Conservation (phyloP, 306 rosid genomes). For the Vigna hirtella region DNA sequence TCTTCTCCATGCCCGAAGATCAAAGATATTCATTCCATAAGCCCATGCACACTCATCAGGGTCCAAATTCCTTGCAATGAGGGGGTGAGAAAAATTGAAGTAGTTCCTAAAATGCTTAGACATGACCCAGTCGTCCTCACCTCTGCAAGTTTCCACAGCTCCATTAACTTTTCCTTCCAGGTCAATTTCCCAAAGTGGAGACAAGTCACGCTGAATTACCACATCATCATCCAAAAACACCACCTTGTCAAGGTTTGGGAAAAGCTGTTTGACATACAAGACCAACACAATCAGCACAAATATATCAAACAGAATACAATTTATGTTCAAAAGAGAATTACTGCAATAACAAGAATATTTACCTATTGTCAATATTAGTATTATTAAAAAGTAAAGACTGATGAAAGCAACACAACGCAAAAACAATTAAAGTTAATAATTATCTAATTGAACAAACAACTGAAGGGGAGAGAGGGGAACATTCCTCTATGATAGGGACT, state of each 20-base stretch:
- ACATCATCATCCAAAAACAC: constrained; percentile 60
- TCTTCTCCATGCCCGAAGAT: constrained; percentile 57
- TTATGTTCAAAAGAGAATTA: neutral
- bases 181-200: constrained; percentile 63
- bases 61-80: constrained; percentile 49
- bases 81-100: constrained; percentile 58
- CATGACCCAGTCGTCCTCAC: constrained; percentile 65
- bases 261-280: constrained; percentile 70
- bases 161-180: constrained; percentile 63
- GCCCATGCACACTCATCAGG: constrained; percentile 70
- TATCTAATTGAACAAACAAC: constrained; percentile 2
- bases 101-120: constrained; percentile 58
- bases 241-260: constrained; percentile 94
- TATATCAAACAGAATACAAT: constrained; percentile 19
- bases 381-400: neutral
- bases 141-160: constrained; percentile 65
- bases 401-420: constrained; percentile 17
- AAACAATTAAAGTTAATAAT: constrained; percentile 9
- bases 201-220: constrained; percentile 62
- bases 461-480: too few species aligned
- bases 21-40: constrained; percentile 65
- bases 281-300: constrained; percentile 44
- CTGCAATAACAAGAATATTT: constrained; percentile 1
- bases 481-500: too few species aligned
- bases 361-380: neutral